A percentile compares a stretch with the other conserved stretches of the same genome.
Conservation (phyloP, 1,284 basidiomycete species). For the Sporisorium sorghi region DNA sequence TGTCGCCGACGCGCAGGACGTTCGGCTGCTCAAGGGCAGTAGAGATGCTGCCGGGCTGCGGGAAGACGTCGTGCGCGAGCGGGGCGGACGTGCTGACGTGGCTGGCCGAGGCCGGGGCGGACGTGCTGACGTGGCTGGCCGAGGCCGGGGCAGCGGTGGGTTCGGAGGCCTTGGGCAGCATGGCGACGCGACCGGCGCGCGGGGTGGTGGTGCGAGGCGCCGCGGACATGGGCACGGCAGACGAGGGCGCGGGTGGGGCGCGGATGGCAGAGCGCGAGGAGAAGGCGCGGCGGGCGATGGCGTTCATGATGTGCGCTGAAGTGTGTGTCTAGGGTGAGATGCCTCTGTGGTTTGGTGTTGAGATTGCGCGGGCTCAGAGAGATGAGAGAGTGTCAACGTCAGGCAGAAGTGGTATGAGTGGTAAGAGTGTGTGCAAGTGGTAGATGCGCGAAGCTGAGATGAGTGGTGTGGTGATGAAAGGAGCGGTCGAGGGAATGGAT, state of each 20-base stretch:
- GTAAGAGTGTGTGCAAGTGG: not conserved
- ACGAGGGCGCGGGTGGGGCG: conserved; percentile 40
- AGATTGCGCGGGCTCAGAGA: conserved; percentile 1
- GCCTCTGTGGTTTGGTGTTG: too few relatives aligned
- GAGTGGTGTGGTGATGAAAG: not conserved
- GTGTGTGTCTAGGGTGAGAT: too few relatives aligned
- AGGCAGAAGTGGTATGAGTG: not conserved
- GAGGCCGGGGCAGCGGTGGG: conserved; percentile 11
- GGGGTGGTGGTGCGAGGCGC: conserved; percentile 18
- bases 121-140: conserved; percentile 4
- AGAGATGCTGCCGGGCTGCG: conserved; percentile 26
- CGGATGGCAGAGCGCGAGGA: conserved; percentile 46
- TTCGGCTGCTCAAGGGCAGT: conserved; percentile 29
- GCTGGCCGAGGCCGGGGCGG: conserved; percentile 16
- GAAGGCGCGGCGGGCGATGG: conserved; percentile 35
- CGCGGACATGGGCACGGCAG: conserved; percentile 12
- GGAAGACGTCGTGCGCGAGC: conserved; percentile 18
- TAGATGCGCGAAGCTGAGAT: not conserved
- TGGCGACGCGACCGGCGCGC: conserved; percentile 36
- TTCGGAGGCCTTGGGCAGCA: conserved; percentile 40
- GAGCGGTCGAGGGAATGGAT: not conserved
- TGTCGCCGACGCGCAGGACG: conserved; percentile 31
- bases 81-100: conserved; percentile 32
- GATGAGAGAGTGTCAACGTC: not conserved
- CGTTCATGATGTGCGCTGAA: conserved; percentile 30